Base-by-base conservation (phyloP, 2,329 filamentous ascomycete species). In the Fusarium multiceps region DNA sequence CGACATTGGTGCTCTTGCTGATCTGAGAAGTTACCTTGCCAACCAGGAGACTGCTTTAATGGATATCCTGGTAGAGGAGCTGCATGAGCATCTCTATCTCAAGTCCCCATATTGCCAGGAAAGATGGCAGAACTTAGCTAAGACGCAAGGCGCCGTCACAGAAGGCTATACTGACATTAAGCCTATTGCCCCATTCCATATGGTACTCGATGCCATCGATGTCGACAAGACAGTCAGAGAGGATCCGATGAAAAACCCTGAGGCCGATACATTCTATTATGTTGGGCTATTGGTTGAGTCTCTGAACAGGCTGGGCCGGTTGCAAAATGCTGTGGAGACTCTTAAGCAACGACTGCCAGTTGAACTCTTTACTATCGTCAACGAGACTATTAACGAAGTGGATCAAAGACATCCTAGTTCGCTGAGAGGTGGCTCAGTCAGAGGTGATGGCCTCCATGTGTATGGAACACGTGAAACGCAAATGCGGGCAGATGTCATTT, bases 31-130 rank as follows among this genome's bases (percentile, higher is more conserved):
- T 74, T 98, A 98, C 76, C 89, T 99, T 61, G 90, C 90, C 63
- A 98, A 97, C 76, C 97, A 99, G 78, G 96, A 99, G 81, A 92
- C 91, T 28, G 89, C 93, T 0, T 82, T 99, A 68, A 95, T 95
- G 76, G 96, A 99, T 76, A 98, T 98, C 55, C 80, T 99, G 59
- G 90, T 98, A n/a, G 96, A 99, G 78, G 96, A 99, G 80, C 85
- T 99, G 34, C 96, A 99, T 78, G 96, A 97, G 78, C 96, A 99
- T 80, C 86, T 99, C 6, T 99, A 99, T 77, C 88, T 99, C 41
- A 98, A 98, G 78, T 98, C 95, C 6, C 96, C 95, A 0, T 99
- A 99, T 78, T 98, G 95, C 77, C 94, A 97, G 77, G 93, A 97
- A 78, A 87, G 96, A 72, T 99, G 96, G 96, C 97, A 97, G 80